Conservation (phyloP, 1,139 yeast genomes). For the Geotrichum australiense region DNA sequence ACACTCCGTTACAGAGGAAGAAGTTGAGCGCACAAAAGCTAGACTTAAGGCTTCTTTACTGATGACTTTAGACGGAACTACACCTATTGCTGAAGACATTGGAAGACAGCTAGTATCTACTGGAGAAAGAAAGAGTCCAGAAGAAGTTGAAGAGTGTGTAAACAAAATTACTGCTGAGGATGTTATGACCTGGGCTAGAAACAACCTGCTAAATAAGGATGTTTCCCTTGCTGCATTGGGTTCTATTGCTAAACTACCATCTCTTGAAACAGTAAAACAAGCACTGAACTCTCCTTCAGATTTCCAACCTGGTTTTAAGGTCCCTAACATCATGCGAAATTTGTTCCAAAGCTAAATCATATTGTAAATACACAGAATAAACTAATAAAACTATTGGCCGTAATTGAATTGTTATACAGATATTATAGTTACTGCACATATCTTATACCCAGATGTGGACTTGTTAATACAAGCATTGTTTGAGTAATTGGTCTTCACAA, state of each 20-base stretch:
- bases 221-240: constrained; percentile 90
- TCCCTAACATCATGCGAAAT: no score
- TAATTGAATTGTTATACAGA: no score
- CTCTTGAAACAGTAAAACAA: constrained; percentile 47
- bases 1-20: constrained; percentile 73
- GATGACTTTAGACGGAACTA: constrained; percentile 85
- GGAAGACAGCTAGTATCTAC: constrained; percentile 96
- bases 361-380: no score
- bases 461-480: no score
- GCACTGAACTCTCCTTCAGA: constrained; percentile 32
- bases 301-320: no score
- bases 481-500: no score
- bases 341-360: no score
- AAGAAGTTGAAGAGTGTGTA: constrained; percentile 81
- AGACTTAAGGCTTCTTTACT: constrained; percentile 89
- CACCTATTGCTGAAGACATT: constrained; percentile 95
- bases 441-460: no score
- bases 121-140: constrained; percentile 84
- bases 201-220: constrained; percentile 69
- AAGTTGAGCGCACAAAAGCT: constrained; percentile 89
- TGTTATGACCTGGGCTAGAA: constrained; percentile 83
- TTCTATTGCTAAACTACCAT: constrained; percentile 57
- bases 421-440: no score
- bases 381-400: no score
- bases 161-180: constrained; percentile 73